Evolutionary conservation across 176 grass and related monocot species (phyloP).

Genomic region (Cocos nucifera): DNA sequence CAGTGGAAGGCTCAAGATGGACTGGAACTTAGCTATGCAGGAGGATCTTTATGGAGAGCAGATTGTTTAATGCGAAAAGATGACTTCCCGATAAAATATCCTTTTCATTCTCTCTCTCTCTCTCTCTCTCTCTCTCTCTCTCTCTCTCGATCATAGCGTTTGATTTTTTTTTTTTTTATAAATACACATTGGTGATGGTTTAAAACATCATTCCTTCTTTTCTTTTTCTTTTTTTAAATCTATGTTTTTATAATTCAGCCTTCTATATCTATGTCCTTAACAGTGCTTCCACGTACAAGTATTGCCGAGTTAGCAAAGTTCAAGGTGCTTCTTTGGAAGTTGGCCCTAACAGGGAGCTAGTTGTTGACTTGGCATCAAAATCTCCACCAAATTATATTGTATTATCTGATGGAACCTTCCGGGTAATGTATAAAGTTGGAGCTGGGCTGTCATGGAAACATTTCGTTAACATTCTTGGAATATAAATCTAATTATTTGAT

Average conservation of each 20-base stretch:
- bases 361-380: slow-evolving; percentile 46
- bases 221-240: not conserved
- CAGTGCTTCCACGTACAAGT: slow-evolving; percentile 72
- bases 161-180: not conserved
- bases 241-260: slow-evolving; percentile 7
- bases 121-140: not conserved
- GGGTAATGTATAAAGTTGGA: slow-evolving; percentile 33
- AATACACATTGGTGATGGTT: slow-evolving; percentile 13
- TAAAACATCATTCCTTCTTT: slow-evolving; percentile 1
- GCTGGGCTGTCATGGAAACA: not conserved
- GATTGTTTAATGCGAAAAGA: slow-evolving; percentile 59
- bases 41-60: slow-evolving; percentile 75
- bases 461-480: too few species aligned
- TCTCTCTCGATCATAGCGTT: not conserved
- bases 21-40: slow-evolving; percentile 61
- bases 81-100: slow-evolving; percentile 94
- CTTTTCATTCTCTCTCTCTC: slow-evolving; percentile 19
- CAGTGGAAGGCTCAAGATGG: slow-evolving; percentile 70
- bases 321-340: slow-evolving; percentile 45
- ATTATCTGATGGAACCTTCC: slow-evolving; percentile 72
- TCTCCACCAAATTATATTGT: slow-evolving; percentile 59
- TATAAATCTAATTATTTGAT: not conserved
- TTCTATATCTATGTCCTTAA: slow-evolving; percentile 38
- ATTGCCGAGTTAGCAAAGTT: slow-evolving; percentile 61
- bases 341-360: slow-evolving; percentile 76